Evolutionary conservation across 208 protist species (phyloP), one percentile per base, ranked within the genome.

Genomic region (Trypanosoma congolense): DNA sequence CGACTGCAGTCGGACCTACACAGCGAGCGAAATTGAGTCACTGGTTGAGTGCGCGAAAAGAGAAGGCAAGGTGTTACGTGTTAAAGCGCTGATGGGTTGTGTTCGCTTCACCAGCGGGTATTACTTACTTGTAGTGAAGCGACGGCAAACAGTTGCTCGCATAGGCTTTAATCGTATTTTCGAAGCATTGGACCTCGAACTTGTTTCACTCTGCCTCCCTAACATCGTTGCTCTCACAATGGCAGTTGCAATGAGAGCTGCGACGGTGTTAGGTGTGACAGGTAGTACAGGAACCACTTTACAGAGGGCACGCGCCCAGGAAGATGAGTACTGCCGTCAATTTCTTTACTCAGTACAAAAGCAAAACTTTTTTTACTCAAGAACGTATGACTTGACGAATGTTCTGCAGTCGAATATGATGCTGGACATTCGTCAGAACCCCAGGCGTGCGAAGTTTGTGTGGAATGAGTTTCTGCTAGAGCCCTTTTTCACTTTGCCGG

Each of bases 321-420:
- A 92, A 67, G 69, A 75, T 21, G 51, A 73, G 14, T 97, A 97
- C 56, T 76, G 73, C 8, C 60, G 65, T 53, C 65, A 90, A 49
- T 95, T 97, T 44, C 54, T 80, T 8, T 59, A 57, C 16, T 57
- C 87, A 26, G 61, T 89, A 12, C 70, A 70, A 33, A 63, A 75
- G 16, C 83, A 74, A 8, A 61, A 96, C 45, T 97, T 98, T 54
- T 98, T 93, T 71, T 99, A 96, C 65, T 89, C 83, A 25, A 92
- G 97, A 77, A 97, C 87, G 0, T 98, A 98, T 65, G 95, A 99
- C 65, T 60, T 99, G 1, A 96, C 94, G 1, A 80, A 95, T 63
- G 92, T 93, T 9, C 70, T 99, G 25, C 96, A 99, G 71, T 69
- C 63, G 10, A 98, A 98, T 68, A 96, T 94, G 80, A 83, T 61